Conservation (phyloP, 2,329 filamentous ascomycete genomes). For the Ramularia endophylla region DNA sequence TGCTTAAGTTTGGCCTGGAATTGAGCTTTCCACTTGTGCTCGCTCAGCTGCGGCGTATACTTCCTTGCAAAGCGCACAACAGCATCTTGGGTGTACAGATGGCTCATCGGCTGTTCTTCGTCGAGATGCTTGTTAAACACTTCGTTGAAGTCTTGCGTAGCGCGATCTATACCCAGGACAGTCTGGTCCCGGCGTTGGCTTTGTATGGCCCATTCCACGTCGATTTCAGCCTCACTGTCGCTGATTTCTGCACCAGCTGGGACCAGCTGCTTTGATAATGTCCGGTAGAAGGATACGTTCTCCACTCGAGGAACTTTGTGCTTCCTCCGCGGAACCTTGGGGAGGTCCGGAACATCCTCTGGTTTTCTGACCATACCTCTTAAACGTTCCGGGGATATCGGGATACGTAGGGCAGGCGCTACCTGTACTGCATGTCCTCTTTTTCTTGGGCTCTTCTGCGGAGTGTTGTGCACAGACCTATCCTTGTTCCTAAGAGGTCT, state of each 20-base stretch:
- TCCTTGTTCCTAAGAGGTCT: background rate
- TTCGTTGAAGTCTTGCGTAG: slow-evolving; percentile 31
- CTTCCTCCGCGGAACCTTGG: slow-evolving; percentile 20
- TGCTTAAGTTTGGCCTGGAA: slow-evolving; percentile 31
- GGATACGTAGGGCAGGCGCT: background rate
- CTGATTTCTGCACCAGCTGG: slow-evolving; percentile 34
- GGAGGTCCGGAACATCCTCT: slow-evolving; percentile 21
- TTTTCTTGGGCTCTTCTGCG: background rate
- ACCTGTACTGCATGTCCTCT: background rate
- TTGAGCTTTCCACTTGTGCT: slow-evolving; percentile 20
- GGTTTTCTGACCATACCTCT: slow-evolving; percentile 10
- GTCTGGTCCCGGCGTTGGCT: slow-evolving; percentile 27
- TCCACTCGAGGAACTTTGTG: slow-evolving; percentile 34
- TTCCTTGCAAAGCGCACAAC: slow-evolving; percentile 36
- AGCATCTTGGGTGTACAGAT: slow-evolving; percentile 32
- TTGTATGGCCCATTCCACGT: slow-evolving; percentile 33
- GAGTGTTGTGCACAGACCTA: background rate
- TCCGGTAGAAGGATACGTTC: slow-evolving; percentile 36
- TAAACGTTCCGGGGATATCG: background rate
- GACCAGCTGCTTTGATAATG: slow-evolving; percentile 34
- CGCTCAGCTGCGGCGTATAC: slow-evolving; percentile 19
- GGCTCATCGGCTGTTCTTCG: slow-evolving; percentile 31
- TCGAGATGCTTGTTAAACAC: slow-evolving; percentile 34
- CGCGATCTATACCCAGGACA: slow-evolving; percentile 19
- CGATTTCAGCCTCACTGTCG: slow-evolving; percentile 41